Evolutionary conservation across 1,284 basidiomycete species (phyloP), one percentile per base, ranked within the genome.

Genomic region (Rugosomyces carneus): DNA sequence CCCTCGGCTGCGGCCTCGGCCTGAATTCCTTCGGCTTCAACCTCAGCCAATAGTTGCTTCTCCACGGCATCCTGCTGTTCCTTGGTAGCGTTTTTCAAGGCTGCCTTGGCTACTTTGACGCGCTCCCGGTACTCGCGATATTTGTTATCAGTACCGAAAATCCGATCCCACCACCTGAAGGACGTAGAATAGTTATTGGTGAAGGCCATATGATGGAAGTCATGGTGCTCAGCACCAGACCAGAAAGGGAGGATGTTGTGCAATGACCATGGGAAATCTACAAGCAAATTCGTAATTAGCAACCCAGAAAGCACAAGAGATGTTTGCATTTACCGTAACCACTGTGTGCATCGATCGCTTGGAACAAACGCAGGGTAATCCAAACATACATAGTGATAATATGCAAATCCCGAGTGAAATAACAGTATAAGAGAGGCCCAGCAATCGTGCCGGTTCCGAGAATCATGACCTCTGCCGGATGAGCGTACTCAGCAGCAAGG

Each of bases 201-300:
- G 70, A 90, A 90, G 1, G 87, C 83, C 89, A 91, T 90, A 69
- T 94, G 91, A 67, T 94, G 92, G 79, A 91, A 94, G 63, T 93
- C 94, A 67, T 97, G 94, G 74, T 97, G 94, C 62, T 99, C 96
- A 0, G 95, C 96, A 41, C 96, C 95, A 19, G 93, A 92, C 95
- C 95, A 99, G 79, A 98, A 92, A 2, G 95, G 95, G 23, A 99
- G 50, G 60, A 92, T 85, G 74, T 95, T 84, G 60, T 93, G 87
- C 52, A 99, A 75, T n/a, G 91, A 95, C 93, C 92, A 95, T 3
- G 93, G 93, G 78, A 96, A 96, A 67, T 96, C 88, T 88, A 42
- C n/a, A 40, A 38, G 24, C 11, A 18, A 35, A 13, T n/a, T 50
- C n/a, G 52, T 49, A 21, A 19, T 48, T 31, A 18, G 40, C n/a